phyloP scores from a whole-genome alignment of 495 filamentous ascomycete genomes.

The Aspergillus bridgeri region DNA sequence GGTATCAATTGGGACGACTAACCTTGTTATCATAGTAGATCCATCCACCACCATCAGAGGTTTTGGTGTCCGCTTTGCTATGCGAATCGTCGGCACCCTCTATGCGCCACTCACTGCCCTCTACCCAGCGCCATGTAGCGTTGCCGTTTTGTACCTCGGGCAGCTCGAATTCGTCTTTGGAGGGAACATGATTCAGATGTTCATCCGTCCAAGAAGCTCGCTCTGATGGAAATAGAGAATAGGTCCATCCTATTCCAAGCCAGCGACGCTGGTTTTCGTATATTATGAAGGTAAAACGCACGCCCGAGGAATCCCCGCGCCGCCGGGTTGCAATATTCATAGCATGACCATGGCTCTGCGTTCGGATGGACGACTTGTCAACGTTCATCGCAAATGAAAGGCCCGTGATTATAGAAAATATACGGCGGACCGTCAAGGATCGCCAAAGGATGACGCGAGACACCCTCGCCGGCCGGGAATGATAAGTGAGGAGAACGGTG shows the following conservation, averaged over 20 bases:
- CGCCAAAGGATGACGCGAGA: conserved; percentile 88
- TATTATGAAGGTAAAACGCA: conserved; percentile 92
- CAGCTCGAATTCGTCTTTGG: conserved; percentile 78
- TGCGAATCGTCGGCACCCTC: conserved; percentile 64
- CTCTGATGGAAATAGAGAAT: conserved; percentile 83
- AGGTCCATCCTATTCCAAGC: conserved; percentile 94
- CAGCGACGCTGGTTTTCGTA: conserved; percentile 97
- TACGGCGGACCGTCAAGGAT: conserved; percentile 65
- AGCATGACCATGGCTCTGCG: conserved; percentile 40
- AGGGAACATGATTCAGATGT: conserved; percentile 74
- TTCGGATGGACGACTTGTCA: conserved; percentile 26
- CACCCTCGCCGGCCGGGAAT: conserved; percentile 82
- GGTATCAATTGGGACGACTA: conserved; percentile 15
- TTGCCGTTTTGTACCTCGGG: conserved; percentile 80
- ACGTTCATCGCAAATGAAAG: conserved; percentile 58
- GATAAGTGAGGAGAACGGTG: conserved; percentile 83
- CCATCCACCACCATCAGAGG: conserved; percentile 73
- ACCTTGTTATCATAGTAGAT: conserved; percentile 99
- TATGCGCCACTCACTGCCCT: conserved; percentile 79
- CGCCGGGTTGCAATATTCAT: conserved; percentile 50
- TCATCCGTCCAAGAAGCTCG: conserved; percentile 93
- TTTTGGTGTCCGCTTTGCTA: conserved; percentile 32
- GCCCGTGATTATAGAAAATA: conserved; percentile 70
- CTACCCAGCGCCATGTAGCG: conserved; percentile 86
- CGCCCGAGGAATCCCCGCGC: conserved; percentile 60